Evolutionary conservation across 345 rosid genomes (phyloP).

Genomic region (Salix arbutifolia): DNA sequence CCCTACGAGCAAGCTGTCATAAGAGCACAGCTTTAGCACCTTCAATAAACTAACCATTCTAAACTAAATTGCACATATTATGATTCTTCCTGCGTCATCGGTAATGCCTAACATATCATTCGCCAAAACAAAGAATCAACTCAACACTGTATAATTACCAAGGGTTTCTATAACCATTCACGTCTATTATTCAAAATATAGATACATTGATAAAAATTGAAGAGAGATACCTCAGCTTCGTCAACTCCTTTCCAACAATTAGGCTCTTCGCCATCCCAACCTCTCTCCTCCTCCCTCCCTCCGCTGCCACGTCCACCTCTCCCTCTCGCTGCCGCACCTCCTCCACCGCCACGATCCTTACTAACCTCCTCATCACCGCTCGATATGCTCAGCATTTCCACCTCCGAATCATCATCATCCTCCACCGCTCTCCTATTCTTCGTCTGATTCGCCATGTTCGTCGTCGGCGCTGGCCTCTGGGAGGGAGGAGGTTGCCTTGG

Average conservation of each 20-base stretch:
- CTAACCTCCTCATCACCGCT: slow-evolving; percentile 85
- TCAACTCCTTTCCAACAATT: slow-evolving; percentile 91
- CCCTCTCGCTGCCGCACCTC: slow-evolving; percentile 26
- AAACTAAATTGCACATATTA: background rate
- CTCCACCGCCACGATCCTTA: slow-evolving; percentile 36
- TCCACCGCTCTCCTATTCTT: slow-evolving; percentile 39
- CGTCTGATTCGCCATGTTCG: background rate
- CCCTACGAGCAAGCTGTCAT: slow-evolving; percentile 80
- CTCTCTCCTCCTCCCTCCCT: slow-evolving; percentile 55
- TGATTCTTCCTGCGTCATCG: background rate
- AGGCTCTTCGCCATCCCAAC: slow-evolving; percentile 92
- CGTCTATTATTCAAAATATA: background rate
- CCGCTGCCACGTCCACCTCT: slow-evolving; percentile 26
- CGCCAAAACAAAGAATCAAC: background rate
- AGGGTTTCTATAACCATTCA: background rate
- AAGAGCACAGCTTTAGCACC: slow-evolving; percentile 15
- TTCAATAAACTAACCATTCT: background rate
- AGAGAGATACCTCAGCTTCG: slow-evolving; percentile 63
- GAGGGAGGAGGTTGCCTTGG: slow-evolving; percentile 27
- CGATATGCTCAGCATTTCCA: slow-evolving; percentile 95
- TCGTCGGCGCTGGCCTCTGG: slow-evolving; percentile 21
- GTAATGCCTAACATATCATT: background rate
- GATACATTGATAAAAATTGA: background rate
- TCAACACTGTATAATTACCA: background rate
- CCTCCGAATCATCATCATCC: slow-evolving; percentile 92